phyloP scores from a whole-genome alignment of 1,284 basidiomycete species.

The Apiotrichum porosum region DNA sequence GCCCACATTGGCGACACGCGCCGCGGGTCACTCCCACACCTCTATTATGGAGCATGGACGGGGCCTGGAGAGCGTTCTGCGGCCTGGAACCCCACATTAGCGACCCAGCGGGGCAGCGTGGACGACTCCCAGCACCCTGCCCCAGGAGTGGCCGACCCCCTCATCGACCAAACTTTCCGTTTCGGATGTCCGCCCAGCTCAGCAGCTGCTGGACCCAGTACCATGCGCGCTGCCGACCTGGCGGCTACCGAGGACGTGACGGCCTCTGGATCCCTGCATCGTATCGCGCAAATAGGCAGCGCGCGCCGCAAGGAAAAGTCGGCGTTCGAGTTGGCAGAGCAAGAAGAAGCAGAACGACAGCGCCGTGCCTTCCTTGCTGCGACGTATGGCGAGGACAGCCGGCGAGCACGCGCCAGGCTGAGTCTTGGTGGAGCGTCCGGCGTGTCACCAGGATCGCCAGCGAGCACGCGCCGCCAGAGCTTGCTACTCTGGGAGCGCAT shows the following conservation, averaged over 20 bases:
- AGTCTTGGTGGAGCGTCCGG: slow-evolving; percentile 33
- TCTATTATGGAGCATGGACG: slow-evolving; percentile 31
- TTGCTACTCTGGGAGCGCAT: slow-evolving; percentile 41
- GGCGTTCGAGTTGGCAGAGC: slow-evolving; percentile 39
- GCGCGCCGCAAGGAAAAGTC: slow-evolving; percentile 1
- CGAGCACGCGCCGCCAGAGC: slow-evolving; percentile 30
- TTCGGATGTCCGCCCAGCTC: slow-evolving; percentile 21
- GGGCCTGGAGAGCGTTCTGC: slow-evolving; percentile 9
- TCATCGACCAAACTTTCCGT: slow-evolving; percentile 27
- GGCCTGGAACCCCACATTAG: slow-evolving; percentile 29
- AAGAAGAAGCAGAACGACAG: slow-evolving; percentile 47
- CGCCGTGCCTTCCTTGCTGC: slow-evolving; percentile 43
- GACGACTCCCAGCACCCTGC: no score
- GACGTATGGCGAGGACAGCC: slow-evolving; percentile 41
- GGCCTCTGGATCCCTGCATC: slow-evolving; percentile 4
- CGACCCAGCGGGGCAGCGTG: slow-evolving; percentile 28
- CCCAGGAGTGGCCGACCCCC: no score
- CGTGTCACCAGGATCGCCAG: slow-evolving; percentile 17
- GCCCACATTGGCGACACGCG: slow-evolving; percentile 11
- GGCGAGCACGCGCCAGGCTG: slow-evolving; percentile 37
- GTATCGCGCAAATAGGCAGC: slow-evolving; percentile 6
- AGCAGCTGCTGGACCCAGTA: no score
- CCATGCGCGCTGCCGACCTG: no score
- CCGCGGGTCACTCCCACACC: slow-evolving; percentile 41
- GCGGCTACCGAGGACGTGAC: neutral